These are phyloP conservation scores for Leavenworthia alabamica DNA, from an alignment of 345 rosid species.

Conservation along the genomic window DNA sequence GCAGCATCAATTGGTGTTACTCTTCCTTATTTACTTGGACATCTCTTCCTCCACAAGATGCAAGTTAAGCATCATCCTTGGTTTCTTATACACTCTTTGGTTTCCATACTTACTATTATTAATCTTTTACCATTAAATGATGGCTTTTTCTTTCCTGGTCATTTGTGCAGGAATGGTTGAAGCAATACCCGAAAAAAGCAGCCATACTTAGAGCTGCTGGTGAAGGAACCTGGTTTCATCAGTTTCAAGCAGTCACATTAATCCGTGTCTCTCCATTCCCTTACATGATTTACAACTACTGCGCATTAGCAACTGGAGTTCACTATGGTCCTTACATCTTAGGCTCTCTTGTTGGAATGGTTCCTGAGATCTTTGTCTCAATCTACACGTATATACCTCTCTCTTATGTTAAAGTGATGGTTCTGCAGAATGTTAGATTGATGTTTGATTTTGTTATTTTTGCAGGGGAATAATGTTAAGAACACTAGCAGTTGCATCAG, in stretches of 20 bases:
- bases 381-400: slow-evolving; percentile 71
- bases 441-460: slow-evolving; percentile 3
- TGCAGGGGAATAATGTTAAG: slow-evolving; percentile 78
- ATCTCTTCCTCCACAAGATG: slow-evolving; percentile 77
- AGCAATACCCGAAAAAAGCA: slow-evolving; percentile 83
- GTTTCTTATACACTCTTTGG: too few relatives aligned
- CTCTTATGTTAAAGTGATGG: not conserved
- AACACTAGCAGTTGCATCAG: slow-evolving; percentile 89
- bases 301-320: slow-evolving; percentile 85
- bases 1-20: slow-evolving; percentile 73
- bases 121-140: slow-evolving; percentile 2
- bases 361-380: slow-evolving; percentile 84
- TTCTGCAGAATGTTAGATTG: not conserved
- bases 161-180: slow-evolving; percentile 72
- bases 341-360: slow-evolving; percentile 83
- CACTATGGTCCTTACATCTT: slow-evolving; percentile 76
- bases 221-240: slow-evolving; percentile 93
- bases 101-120: not conserved
- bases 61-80: slow-evolving; percentile 50
- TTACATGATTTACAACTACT: slow-evolving; percentile 80
- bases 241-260: slow-evolving; percentile 76
- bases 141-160: too few relatives aligned
- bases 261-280: slow-evolving; percentile 99
- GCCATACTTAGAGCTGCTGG: slow-evolving; percentile 86
- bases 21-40: slow-evolving; percentile 84